Percentiles rank a stretch among this genome's conserved stretches.
These are phyloP conservation scores for Ganoderma lucidum DNA, from an alignment of 1,284 basidiomycete species.

Conservation along the genomic window DNA sequence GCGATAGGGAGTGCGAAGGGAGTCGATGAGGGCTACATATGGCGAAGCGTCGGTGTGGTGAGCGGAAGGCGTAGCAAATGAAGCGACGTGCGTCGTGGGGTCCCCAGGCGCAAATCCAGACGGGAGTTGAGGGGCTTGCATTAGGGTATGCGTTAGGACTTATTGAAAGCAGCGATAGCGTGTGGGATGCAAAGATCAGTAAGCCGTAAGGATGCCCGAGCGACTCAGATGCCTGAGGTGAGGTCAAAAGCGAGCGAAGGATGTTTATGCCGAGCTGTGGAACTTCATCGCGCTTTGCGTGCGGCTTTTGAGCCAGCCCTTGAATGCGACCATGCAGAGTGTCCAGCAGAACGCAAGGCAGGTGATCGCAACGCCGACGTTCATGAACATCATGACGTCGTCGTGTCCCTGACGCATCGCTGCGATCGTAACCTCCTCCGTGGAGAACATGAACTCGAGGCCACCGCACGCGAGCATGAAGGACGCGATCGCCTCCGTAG, in stretches of 20 bases:
- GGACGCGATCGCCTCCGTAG: slow-evolving; percentile 90
- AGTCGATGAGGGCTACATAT: slow-evolving; percentile 3
- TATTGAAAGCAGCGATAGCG: neutral
- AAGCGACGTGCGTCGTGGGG: neutral
- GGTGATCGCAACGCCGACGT: slow-evolving; percentile 82
- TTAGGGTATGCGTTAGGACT: slow-evolving; percentile 9
- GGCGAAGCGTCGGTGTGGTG: neutral
- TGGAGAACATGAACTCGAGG: slow-evolving; percentile 90
- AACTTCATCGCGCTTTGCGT: slow-evolving; percentile 50
- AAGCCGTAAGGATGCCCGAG: neutral
- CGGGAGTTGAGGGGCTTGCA: neutral
- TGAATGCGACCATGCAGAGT: slow-evolving; percentile 74
- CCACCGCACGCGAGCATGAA: slow-evolving; percentile 92
- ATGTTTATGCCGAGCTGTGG: slow-evolving; percentile 50
- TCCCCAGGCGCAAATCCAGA: neutral
- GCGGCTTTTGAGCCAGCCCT: slow-evolving; percentile 78
- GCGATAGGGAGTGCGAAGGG: neutral
- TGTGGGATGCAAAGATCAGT: neutral
- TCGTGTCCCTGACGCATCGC: slow-evolving; percentile 93
- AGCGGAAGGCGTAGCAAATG: neutral
- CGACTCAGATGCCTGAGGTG: neutral
- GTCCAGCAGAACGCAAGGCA: slow-evolving; percentile 87
- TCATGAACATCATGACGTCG: slow-evolving; percentile 91
- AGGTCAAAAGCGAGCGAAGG: neutral
- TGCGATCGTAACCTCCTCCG: slow-evolving; percentile 90